These are phyloP conservation scores for Pichia sp. DNA, from an alignment of 1,139 yeast genomes.

Conservation along the genomic window DNA sequence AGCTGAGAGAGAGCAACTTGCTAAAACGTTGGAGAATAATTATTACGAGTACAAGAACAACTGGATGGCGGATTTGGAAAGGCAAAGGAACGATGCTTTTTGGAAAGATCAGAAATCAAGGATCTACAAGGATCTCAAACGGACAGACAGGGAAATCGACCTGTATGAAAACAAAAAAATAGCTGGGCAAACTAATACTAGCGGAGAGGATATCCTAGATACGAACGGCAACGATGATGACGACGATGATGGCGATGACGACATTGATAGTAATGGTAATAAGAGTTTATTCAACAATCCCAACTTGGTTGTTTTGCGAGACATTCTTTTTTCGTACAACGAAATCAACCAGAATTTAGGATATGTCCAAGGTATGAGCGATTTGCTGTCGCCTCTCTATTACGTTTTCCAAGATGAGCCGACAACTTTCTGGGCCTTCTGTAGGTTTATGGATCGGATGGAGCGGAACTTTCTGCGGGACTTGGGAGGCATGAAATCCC, in stretches of 20 bases:
- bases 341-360: slow-evolving; percentile 81
- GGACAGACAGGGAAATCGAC: slow-evolving; percentile 79
- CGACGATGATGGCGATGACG: slow-evolving; percentile 32
- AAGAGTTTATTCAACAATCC: slow-evolving; percentile 52
- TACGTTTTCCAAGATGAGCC: slow-evolving; percentile 74
- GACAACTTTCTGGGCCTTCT: slow-evolving; percentile 83
- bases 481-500: slow-evolving; percentile 88
- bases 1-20: slow-evolving; percentile 60
- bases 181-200: background rate
- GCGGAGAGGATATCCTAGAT: slow-evolving; percentile 38
- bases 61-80: slow-evolving; percentile 63
- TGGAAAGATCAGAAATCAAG: slow-evolving; percentile 87
- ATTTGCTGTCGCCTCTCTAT: slow-evolving; percentile 81
- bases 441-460: slow-evolving; percentile 89
- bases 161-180: slow-evolving; percentile 42
- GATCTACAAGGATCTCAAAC: slow-evolving; percentile 87
- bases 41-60: slow-evolving; percentile 62
- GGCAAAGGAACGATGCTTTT: slow-evolving; percentile 57
- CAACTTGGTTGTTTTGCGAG: slow-evolving; percentile 68
- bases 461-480: slow-evolving; percentile 89
- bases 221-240: slow-evolving; percentile 45
- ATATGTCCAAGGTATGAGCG: slow-evolving; percentile 98
- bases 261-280: slow-evolving; percentile 34
- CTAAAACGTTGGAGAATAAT: slow-evolving; percentile 54
- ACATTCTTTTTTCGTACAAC: slow-evolving; percentile 80